Evolutionary conservation across 2,329 filamentous ascomycete genomes (phyloP), one percentile per base, ranked within the genome.

Genomic region (Aspergillus oerlinghausenensis): DNA sequence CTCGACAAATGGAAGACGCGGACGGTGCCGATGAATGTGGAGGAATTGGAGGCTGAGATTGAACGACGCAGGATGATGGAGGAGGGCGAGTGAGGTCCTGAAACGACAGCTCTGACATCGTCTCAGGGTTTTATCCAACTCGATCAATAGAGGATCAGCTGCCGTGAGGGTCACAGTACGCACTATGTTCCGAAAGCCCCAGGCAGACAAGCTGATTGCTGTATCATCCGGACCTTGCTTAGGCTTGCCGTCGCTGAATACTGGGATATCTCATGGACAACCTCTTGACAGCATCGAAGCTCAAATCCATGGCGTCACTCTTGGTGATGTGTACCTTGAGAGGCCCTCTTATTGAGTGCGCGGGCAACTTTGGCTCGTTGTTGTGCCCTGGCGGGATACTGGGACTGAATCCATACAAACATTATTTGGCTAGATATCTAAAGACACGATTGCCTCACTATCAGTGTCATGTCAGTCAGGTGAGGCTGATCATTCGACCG

Each of bases 11-110:
- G 84, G 77, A 77, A 77, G n/a, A 73, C 72, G 21, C 70, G 67
- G 4, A 68, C 78, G 3, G 82, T 90, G 21, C 82, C 83, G 68
- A 69, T 90, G 61, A 85, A 80, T 19, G 78, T 85, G 32, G 77
- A 79, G 10, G 78, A 77, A 32, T 72, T 92, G 10, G 81, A 86
- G 55, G 75, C 68, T 4, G 87, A 89, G 72, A 73, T 91, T 69
- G 78, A 80, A 63, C 79, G 75, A 65, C 79, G 81, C 58, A 66
- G 61, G 79, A 70, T 68, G 67, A 64, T 73, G 63, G 65, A 71
- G 47, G 70, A 71, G 55, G 72, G 72, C n/a, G 72, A 73, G 65
- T 76, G 71, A 75, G 51, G 25, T 47, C 11, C 4, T 23, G 11
- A 3, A 7, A 25, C 7, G 6, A 45, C 23, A 14, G 43, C 43